A percentile compares a stretch with the other conserved stretches of the same genome.
Evolutionary conservation across 1,284 basidiomycete genomes (phyloP).

Genomic region (Athelia sp.): DNA sequence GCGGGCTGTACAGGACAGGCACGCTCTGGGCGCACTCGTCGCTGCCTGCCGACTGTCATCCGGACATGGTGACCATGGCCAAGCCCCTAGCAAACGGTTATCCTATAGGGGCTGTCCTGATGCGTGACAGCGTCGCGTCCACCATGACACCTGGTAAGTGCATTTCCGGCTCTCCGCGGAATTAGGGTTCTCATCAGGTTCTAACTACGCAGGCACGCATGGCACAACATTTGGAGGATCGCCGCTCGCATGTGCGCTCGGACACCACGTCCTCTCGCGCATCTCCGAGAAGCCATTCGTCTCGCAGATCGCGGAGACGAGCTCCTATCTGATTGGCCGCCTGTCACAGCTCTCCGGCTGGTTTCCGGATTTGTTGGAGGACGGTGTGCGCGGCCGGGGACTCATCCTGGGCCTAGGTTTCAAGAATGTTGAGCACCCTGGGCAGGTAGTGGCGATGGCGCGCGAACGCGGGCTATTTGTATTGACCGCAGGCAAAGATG

Average conservation of each 20-base stretch:
- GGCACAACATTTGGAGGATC: constrained; percentile 97
- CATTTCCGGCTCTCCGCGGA: constrained; percentile 4
- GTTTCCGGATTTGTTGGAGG: constrained; percentile 71
- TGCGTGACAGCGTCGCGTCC: constrained; percentile 77
- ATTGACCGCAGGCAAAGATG: constrained; percentile 85
- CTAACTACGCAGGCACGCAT: constrained; percentile 63
- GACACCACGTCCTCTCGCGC: constrained; percentile 79
- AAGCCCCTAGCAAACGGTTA: constrained; percentile 98
- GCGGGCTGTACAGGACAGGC: constrained; percentile 90
- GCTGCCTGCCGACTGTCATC: constrained; percentile 86
- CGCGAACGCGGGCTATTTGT: constrained; percentile 89
- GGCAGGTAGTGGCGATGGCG: constrained; percentile 69
- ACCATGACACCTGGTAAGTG: constrained; percentile 74
- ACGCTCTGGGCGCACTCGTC: constrained; percentile 89
- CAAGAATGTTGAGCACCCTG: constrained; percentile 54
- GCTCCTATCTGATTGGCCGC: constrained; percentile 51
- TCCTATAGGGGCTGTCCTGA: constrained; percentile 93
- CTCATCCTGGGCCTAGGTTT: constrained; percentile 86
- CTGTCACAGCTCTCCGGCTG: constrained; percentile 56
- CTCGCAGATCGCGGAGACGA: constrained; percentile 49
- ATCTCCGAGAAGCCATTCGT: constrained; percentile 58
- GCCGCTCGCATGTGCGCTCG: constrained; percentile 87
- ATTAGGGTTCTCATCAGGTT: constrained; percentile 6
- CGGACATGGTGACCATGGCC: constrained; percentile 98
- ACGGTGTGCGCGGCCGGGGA: constrained; percentile 72